These are phyloP conservation scores for Aspergillus aculeatinus DNA, from an alignment of 2,329 filamentous ascomycete species.

Conservation along the genomic window DNA sequence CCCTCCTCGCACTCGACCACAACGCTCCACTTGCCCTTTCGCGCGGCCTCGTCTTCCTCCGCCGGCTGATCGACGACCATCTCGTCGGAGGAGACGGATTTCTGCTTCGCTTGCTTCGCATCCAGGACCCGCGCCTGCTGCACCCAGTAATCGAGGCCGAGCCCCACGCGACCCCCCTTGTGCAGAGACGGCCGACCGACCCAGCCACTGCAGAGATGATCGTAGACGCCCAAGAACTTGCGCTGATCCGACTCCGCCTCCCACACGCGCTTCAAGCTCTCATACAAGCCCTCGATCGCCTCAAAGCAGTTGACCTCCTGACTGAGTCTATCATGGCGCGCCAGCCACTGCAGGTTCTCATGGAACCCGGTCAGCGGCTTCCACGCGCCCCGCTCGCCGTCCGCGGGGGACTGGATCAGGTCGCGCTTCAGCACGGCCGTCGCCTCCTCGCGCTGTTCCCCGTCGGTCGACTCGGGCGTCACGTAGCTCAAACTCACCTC, in stretches of 20 bases:
- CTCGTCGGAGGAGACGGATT: conserved; percentile 24
- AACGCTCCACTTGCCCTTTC: conserved; percentile 35
- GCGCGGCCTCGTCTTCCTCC: conserved; percentile 18
- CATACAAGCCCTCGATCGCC: conserved; percentile 45
- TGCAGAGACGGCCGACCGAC: conserved; percentile 46
- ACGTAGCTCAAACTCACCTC: conserved; percentile 46
- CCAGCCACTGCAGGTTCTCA: conserved; percentile 45
- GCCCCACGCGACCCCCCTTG: conserved; percentile 38
- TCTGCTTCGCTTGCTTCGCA: conserved; percentile 24
- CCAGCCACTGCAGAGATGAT: conserved; percentile 43
- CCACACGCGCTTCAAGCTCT: conserved; percentile 46
- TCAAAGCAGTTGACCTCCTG: conserved; percentile 49
- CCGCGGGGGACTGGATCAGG: conserved; percentile 34
- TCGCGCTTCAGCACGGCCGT: conserved; percentile 45
- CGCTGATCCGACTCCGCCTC: conserved; percentile 38
- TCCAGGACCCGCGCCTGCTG: conserved; percentile 37
- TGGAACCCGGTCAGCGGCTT: conserved; percentile 41
- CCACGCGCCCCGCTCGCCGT: conserved; percentile 36
- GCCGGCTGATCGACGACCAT: conserved; percentile 34
- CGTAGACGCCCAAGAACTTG: conserved; percentile 32
- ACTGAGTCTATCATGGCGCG: conserved; percentile 46
- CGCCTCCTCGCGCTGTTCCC: conserved; percentile 43
- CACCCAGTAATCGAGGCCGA: conserved; percentile 46
- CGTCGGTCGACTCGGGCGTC: conserved; percentile 41
- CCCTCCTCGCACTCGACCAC: conserved; percentile 48